Evolutionary conservation across 106 monocot species (phyloP), one percentile per base, ranked within the genome.

Genomic region (Apostasia shenzhenica): DNA sequence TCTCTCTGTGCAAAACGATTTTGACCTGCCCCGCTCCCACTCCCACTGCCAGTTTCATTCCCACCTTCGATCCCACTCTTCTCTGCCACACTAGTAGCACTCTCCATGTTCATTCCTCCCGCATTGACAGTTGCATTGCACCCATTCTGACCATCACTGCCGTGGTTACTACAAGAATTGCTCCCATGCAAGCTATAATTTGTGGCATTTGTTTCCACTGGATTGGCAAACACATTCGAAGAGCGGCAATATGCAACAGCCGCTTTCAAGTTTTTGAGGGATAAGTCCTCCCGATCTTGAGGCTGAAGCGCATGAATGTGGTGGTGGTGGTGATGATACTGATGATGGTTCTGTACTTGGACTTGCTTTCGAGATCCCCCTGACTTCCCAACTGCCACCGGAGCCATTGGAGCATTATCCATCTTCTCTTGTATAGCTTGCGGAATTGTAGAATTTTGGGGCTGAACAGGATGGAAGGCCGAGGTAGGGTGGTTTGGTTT

Each of bases 321-420:
- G 55, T 83, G 88, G 61, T 88, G 88, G 61, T 88, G 78, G 46
- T 89, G 88, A 45, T 84, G 82, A 59, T 91, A 75, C 52, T 90
- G 76, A 57, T 85, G 84, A 61, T 85, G 85, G 43, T 88, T 88
- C 63, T 85, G 89, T 41, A 77, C 84, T 68, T 83, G 85, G 7
- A 81, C 75, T 49, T 86, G 71, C 58, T 59, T 72, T 42, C 78
- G 75, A 56, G 61, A 14, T 1, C 59, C 83, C 37, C 6, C 75
- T 64, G 65, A 64, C 47, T 75, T 73, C n/a, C 69, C 76, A 13
- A 55, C 14, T 26, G 26, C 26, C n/a, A 45, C 55, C 11, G 63
- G 8, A 44, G 14, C 52, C 47, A 40, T 40, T 43, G 40, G 37
- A 37, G 50, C 42, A 41, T 88, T 73, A 76, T 84, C 72, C 54